These are phyloP conservation scores for Calophaca sinica DNA, from an alignment of 306 rosid genomes.

Conservation along the genomic window DNA sequence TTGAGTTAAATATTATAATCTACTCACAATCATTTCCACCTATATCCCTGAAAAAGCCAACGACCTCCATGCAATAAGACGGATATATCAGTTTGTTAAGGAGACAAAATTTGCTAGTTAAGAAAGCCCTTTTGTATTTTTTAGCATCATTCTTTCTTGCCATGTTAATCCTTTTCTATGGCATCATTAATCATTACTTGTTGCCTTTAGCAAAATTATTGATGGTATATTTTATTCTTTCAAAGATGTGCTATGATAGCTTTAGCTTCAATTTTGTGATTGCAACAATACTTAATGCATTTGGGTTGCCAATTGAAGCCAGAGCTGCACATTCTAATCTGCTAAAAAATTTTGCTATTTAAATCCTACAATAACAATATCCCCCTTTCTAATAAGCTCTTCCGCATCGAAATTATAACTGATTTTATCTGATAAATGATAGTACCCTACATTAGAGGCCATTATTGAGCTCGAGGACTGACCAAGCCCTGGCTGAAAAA, in stretches of 20 bases:
- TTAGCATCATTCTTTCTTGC: no score
- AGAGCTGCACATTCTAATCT: background rate
- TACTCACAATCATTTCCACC: background rate
- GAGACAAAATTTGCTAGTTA: no score
- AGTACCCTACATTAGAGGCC: conserved; percentile 20
- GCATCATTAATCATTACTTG: background rate
- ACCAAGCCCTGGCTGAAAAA: background rate
- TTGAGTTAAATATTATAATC: background rate
- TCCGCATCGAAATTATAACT: background rate
- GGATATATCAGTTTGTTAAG: no score
- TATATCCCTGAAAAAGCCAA: no score
- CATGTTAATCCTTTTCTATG: no score
- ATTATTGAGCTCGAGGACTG: background rate
- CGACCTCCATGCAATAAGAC: no score
- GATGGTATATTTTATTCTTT: background rate
- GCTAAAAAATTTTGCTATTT: background rate
- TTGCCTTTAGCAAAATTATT: background rate
- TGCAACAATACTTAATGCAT: conserved; percentile 14
- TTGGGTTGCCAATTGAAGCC: conserved; percentile 15
- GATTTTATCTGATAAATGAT: conserved; percentile 2
- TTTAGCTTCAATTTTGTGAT: no score
- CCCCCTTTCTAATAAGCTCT: background rate
- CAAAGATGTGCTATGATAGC: no score
- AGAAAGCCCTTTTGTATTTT: no score
- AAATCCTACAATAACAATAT: conserved; percentile 1